Evolutionary conservation across 2,329 filamentous ascomycete species (phyloP).

Genomic region (Pseudonectria buxi): DNA sequence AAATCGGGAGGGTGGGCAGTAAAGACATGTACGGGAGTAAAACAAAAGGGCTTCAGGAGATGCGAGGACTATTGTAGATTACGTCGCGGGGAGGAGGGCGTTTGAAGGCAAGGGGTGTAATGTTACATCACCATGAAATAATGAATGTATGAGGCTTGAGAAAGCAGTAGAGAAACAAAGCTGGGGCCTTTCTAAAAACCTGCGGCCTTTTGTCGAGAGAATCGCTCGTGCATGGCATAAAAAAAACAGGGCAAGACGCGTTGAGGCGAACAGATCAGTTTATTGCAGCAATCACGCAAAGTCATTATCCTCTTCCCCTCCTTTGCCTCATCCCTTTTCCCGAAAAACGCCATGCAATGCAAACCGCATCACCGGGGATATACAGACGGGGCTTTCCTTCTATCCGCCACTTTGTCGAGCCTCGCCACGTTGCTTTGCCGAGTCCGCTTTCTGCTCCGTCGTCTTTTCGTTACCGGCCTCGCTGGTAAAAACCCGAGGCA

Average conservation of each 20-base stretch:
- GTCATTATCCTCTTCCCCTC: slow-evolving; percentile 24
- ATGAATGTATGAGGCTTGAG: too few relatives aligned
- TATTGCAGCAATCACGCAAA: slow-evolving; percentile 24
- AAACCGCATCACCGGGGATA: slow-evolving; percentile 32
- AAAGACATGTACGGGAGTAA: slow-evolving; percentile 9
- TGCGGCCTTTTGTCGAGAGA: too few relatives aligned
- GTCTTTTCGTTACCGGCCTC: slow-evolving; percentile 10
- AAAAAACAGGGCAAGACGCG: slow-evolving; percentile 1
- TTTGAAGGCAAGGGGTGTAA: neutral
- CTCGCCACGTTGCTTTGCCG: neutral
- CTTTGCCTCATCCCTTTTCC: slow-evolving; percentile 25
- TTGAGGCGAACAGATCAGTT: slow-evolving; percentile 17
- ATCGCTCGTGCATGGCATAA: neutral
- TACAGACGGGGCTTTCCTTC: slow-evolving; percentile 17
- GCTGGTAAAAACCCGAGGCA: slow-evolving; percentile 6
- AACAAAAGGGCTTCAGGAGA: too few relatives aligned
- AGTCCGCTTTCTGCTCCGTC: neutral
- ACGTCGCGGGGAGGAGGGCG: neutral
- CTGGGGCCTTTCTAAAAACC: too few relatives aligned
- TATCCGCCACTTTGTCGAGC: slow-evolving; percentile 9
- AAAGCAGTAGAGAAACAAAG: too few relatives aligned
- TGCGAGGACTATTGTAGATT: too few relatives aligned
- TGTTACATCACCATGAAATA: too few relatives aligned
- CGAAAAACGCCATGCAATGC: slow-evolving; percentile 33
- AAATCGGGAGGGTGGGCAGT: slow-evolving; percentile 30